Percentiles rank a stretch among this genome's conserved stretches.
These are phyloP conservation scores for Arthrobotrys sphaeroides DNA, from an alignment of 2,329 filamentous ascomycete species.

Conservation along the genomic window DNA sequence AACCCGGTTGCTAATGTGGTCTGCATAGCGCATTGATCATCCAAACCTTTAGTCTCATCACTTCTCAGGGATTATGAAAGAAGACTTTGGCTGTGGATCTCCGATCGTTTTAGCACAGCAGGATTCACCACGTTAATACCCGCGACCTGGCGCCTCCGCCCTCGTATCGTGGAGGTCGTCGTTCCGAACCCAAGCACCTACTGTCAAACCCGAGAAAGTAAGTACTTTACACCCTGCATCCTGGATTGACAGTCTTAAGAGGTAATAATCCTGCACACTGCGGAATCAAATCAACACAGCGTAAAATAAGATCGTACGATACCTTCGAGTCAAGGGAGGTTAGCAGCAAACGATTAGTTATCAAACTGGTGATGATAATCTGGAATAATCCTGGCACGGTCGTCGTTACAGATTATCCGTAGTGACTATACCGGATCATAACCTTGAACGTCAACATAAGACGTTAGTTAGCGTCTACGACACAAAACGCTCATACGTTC, in stretches of 20 bases:
- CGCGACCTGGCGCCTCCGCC: neutral
- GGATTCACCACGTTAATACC: conserved; percentile 3
- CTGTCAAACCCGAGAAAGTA: neutral
- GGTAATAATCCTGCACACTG: neutral
- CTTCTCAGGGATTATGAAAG: neutral
- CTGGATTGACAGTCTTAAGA: neutral
- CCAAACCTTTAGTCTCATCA: neutral
- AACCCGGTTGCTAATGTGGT: neutral
- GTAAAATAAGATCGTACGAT: neutral
- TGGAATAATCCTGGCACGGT: too few relatives aligned
- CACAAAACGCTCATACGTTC: neutral
- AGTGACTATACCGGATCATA: too few relatives aligned
- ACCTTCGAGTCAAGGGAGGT: neutral
- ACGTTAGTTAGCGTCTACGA: too few relatives aligned
- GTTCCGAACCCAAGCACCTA: neutral
- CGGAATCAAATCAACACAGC: neutral
- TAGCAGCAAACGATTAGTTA: neutral
- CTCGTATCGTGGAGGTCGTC: neutral
- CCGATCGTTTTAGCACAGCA: neutral
- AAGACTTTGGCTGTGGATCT: neutral
- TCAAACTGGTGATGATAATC: too few relatives aligned
- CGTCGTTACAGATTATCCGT: too few relatives aligned
- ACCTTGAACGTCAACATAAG: too few relatives aligned
- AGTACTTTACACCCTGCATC: neutral
- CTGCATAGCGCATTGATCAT: neutral